phyloP scores from a whole-genome alignment of 768 basidiomycete species.

The Gautieria morchelliformis region DNA sequence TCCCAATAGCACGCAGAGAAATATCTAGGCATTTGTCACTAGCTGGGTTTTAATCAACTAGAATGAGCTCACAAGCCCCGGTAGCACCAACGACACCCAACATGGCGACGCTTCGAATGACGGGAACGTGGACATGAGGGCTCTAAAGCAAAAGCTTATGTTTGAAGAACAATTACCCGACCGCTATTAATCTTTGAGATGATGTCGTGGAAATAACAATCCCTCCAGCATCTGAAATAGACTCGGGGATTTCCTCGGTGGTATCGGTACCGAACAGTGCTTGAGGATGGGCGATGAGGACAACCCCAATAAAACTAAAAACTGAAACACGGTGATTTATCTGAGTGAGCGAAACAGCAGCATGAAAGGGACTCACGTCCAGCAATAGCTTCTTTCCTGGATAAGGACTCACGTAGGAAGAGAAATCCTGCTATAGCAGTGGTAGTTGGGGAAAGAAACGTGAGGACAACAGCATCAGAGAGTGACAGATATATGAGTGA shows the following conservation, averaged over 20 bases:
- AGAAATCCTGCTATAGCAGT: constrained; percentile 55
- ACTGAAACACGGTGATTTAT: constrained; percentile 24
- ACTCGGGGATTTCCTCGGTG: constrained; percentile 4
- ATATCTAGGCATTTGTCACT: constrained; percentile 26
- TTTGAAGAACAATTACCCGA: constrained; percentile 33
- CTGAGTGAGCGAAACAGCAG: neutral
- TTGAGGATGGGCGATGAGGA: constrained; percentile 72
- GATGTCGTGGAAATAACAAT: constrained; percentile 15
- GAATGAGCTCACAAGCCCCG: constrained; percentile 49
- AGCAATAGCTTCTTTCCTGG: constrained; percentile 44
- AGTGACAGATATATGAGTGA: constrained; percentile 67
- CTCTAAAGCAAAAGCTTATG: neutral
- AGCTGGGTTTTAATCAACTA: neutral
- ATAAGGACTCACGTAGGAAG: constrained; percentile 51
- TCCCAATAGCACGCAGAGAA: constrained; percentile 59
- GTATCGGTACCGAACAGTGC: constrained; percentile 50
- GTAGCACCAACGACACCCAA: constrained; percentile 57
- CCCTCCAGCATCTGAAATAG: neutral
- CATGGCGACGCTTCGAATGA: constrained; percentile 41
- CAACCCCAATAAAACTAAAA: constrained; percentile 62
- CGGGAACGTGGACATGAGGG: neutral
- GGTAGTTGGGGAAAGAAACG: constrained; percentile 61
- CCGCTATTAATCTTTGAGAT: constrained; percentile 43
- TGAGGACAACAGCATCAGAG: constrained; percentile 69
- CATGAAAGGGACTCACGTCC: constrained; percentile 26